A percentile compares a stretch with the other conserved stretches of the same genome.
Evolutionary conservation across 257 asterid species (phyloP).

Genomic region (Apocynum venetum): DNA sequence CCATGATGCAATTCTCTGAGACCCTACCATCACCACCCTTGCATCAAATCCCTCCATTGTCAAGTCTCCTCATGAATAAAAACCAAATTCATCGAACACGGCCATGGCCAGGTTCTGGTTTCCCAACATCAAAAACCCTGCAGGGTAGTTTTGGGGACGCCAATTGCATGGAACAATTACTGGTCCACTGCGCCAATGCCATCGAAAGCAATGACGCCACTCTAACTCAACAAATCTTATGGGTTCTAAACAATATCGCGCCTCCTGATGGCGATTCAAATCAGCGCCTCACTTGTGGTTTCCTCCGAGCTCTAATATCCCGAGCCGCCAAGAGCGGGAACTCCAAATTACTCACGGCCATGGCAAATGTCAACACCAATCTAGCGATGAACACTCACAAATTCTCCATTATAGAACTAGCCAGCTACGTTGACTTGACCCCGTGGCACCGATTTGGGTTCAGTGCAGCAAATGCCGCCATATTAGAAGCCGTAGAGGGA

Average conservation of each 20-base stretch:
- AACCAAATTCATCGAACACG: conserved; percentile 29
- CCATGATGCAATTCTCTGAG: conserved; percentile 71
- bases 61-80: conserved; percentile 31
- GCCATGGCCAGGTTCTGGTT: conserved; percentile 48
- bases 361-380: conserved; percentile 41
- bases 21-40: conserved; percentile 30
- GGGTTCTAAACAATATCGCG: conserved; percentile 96
- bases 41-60: conserved; percentile 38
- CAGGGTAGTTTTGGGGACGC: conserved; percentile 52
- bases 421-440: conserved; percentile 80
- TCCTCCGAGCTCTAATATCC: conserved; percentile 80
- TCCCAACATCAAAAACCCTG: conserved; percentile 48
- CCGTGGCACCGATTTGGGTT: conserved; percentile 98
- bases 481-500: conserved; percentile 72
- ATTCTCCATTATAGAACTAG: conserved; percentile 76
- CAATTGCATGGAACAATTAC: conserved; percentile 86
- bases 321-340: conserved; percentile 68
- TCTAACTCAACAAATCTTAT: conserved; percentile 79
- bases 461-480: conserved; percentile 83
- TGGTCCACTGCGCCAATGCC: conserved; percentile 85
- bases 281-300: conserved; percentile 84
- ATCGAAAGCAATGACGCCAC: conserved; percentile 89
- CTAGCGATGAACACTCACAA: conserved; percentile 40
- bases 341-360: conserved; percentile 58
- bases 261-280: conserved; percentile 93